phyloP scores from a whole-genome alignment of 257 asterid species.

The Solanum bukasovii region DNA sequence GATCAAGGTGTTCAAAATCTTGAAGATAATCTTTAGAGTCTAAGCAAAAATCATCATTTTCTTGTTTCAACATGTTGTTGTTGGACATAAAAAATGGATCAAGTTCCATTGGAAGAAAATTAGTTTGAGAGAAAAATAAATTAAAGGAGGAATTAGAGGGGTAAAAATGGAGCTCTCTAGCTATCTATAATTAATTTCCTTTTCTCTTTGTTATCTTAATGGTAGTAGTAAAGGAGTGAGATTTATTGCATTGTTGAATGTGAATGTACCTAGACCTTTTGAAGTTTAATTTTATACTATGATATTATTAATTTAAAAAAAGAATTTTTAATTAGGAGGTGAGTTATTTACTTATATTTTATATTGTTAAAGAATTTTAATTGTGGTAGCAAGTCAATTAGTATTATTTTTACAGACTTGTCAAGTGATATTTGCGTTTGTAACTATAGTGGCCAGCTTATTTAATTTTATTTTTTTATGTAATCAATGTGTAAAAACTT shows the following conservation, averaged over 20 bases:
- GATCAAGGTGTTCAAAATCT: slow-evolving; percentile 47
- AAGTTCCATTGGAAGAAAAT: slow-evolving; percentile 12
- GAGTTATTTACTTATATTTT: neutral
- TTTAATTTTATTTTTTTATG: neutral
- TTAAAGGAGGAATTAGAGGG: neutral
- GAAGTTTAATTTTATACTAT: neutral
- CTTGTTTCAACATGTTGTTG: slow-evolving; percentile 27
- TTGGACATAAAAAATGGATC: slow-evolving; percentile 1
- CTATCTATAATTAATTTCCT: neutral
- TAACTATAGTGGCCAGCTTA: neutral
- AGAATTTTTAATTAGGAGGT: neutral
- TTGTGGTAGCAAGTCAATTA: neutral
- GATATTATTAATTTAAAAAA: neutral
- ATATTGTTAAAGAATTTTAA: neutral
- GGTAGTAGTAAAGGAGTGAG: slow-evolving; percentile 2
- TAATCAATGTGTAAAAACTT: neutral
- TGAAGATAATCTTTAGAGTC: slow-evolving; percentile 37
- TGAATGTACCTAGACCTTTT: slow-evolving; percentile 2
- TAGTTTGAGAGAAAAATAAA: neutral
- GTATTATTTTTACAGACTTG: neutral
- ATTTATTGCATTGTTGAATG: slow-evolving; percentile 11
- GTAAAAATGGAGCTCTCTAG: neutral
- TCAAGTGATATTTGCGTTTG: neutral
- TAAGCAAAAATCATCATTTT: slow-evolving; percentile 25
- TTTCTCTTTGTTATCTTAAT: slow-evolving; percentile 5